These are phyloP conservation scores for Goniomonas avonlea DNA, from an alignment of 78 protist genomes.

Conservation along the genomic window DNA sequence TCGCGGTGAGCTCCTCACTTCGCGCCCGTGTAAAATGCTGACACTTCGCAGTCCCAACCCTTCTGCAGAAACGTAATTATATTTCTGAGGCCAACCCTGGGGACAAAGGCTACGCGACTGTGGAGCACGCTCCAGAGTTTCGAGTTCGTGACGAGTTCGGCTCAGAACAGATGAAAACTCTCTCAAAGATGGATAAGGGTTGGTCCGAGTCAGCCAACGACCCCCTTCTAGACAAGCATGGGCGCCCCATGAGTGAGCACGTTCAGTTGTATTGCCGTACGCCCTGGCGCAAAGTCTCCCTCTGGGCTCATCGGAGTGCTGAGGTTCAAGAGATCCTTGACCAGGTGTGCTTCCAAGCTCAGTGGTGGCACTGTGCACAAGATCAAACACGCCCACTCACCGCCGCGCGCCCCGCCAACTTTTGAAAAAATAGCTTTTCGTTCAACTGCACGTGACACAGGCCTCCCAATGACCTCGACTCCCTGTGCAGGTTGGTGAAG, in stretches of 20 bases:
- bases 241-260: conserved; percentile 11
- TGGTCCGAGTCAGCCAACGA: conserved; percentile 9
- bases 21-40: no score
- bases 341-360: no score
- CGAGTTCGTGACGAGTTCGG: no score
- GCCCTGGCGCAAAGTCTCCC: conserved; percentile 8
- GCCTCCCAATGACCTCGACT: no score
- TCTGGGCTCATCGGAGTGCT: neutral
- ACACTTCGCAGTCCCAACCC: neutral
- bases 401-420: no score
- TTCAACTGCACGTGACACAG: no score
- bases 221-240: neutral
- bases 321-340: neutral
- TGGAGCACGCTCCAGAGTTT: conserved; percentile 12
- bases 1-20: no score
- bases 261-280: conserved; percentile 5
- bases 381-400: no score
- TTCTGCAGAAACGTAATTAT: neutral
- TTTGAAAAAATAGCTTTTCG: no score
- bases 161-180: no score
- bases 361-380: no score
- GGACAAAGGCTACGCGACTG: conserved; percentile 10
- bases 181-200: neutral
- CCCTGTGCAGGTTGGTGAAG: no score
- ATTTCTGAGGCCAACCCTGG: neutral